phyloP scores from a whole-genome alignment of 1,284 basidiomycete genomes.

The Mycosarcoma maydis region DNA sequence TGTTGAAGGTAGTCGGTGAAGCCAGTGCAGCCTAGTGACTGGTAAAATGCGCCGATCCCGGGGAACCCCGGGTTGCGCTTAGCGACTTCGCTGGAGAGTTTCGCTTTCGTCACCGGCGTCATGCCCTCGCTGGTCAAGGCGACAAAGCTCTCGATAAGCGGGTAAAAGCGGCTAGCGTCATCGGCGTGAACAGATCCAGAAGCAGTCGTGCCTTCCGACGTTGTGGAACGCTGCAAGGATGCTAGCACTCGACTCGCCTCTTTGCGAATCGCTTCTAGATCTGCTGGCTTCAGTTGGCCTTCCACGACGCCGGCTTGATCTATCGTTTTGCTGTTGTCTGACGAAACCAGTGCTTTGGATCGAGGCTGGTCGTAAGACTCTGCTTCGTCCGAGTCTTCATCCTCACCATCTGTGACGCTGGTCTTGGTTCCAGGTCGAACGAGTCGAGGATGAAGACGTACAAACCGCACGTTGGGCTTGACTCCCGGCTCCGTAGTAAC shows the following conservation, averaged over 20 bases:
- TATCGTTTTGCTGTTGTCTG: conserved; percentile 1
- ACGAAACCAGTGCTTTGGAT: conserved; percentile 6
- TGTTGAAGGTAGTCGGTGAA: conserved; percentile 43
- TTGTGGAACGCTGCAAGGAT: conserved; percentile 21
- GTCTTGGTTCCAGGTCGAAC: conserved; percentile 20
- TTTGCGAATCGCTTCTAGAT: conserved; percentile 16
- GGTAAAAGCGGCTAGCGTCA: conserved; percentile 29
- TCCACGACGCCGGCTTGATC: not conserved
- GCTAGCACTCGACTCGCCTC: conserved; percentile 30
- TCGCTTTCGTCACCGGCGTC: conserved; percentile 14
- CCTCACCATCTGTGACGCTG: conserved; percentile 16
- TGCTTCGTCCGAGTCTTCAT: conserved; percentile 14
- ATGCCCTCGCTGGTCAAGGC: conserved; percentile 1
- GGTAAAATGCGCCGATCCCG: conserved; percentile 40
- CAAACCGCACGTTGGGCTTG: conserved; percentile 33
- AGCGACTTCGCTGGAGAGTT: conserved; percentile 25
- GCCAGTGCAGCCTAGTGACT: conserved; percentile 37
- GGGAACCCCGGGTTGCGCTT: conserved; percentile 27
- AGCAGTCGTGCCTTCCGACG: conserved; percentile 20
- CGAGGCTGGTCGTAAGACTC: not conserved
- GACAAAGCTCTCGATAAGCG: conserved; percentile 34
- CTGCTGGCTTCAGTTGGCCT: conserved; percentile 1
- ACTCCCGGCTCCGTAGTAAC: conserved; percentile 47
- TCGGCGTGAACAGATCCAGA: conserved; percentile 28
- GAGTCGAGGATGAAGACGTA: conserved; percentile 36